Base-by-base conservation (phyloP, 192 early-diverging fungal genomes). In the Jimgerdemannia lactiflua region DNA sequence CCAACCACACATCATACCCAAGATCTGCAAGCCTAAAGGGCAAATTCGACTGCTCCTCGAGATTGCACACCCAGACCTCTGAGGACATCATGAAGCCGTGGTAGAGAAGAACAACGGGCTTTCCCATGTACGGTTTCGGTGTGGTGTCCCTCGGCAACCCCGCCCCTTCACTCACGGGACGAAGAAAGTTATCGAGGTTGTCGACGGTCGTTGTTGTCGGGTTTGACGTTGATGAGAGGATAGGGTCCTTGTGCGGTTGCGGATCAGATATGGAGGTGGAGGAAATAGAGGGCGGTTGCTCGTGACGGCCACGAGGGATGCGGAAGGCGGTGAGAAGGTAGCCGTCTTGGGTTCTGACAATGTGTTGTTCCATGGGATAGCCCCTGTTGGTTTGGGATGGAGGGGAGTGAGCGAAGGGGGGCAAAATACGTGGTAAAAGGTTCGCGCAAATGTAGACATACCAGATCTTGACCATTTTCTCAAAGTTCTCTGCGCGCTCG, bases 1-100 rank as follows among this genome's bases (percentile, higher is more conserved):
- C 96, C 6, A 99, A 78, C 97, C 97, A 99, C 0, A 99, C 97
- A 82, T 98, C 97, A 81, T 95, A 98, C 64, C 93, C 93, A 7
- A 91, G 92, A 69, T 95, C 92, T 4, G 94, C 95, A 39, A 99
- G 89, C 4, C 94, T 80, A 75, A 95, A 94, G 7, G 96, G 91
- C 71, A 99, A 75, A 43, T 92, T 91, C 19, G 86, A 85, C 65
- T 90, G 80, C 73, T 91, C 90, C 75, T 94, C 91, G 1, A 94
- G 88, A 70, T 91, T 90, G 77, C 94, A 95, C 44, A 98, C 91
- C 92, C 95, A 99, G 39, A 95, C 90, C 68, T 98, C 96, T 0
- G 95, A 95, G 76, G 86, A 95, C 89, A 98, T 96, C 81, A 97
- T 85, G 76, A 99, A 95, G 2, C 95, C 97, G 79, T 99, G 97